A percentile compares a stretch with the other conserved stretches of the same genome.
phyloP scores from a whole-genome alignment of 352 stramenopile species.

The Globisporangium lucens region DNA sequence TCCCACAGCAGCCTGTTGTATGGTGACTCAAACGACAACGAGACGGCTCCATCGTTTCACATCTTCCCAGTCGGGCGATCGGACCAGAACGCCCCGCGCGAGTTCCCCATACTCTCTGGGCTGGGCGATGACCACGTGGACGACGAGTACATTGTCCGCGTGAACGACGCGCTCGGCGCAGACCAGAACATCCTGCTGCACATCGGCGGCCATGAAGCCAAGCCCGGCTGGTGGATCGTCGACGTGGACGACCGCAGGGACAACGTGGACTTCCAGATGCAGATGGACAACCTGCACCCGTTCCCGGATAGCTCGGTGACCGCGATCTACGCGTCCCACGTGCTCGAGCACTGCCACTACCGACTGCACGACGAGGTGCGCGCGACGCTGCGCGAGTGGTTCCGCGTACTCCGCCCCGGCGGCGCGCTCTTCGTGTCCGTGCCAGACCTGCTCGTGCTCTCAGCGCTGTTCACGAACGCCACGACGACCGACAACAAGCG shows the following conservation, averaged over 20 bases:
- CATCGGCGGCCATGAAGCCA: constrained; percentile 47
- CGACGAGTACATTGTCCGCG: constrained; percentile 37
- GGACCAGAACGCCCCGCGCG: constrained; percentile 19
- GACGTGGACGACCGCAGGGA: constrained; percentile 40
- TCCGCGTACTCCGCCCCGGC: constrained; percentile 53
- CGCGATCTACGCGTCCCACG: constrained; percentile 70
- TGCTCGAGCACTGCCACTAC: constrained; percentile 73
- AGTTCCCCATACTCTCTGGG: constrained; percentile 38
- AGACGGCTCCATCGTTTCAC: constrained; percentile 24
- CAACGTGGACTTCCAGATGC: constrained; percentile 56
- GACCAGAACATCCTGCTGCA: constrained; percentile 50
- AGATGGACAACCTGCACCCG: constrained; percentile 66
- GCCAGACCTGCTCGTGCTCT: constrained; percentile 56
- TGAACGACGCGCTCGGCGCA: constrained; percentile 27
- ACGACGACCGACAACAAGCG: constrained; percentile 49
- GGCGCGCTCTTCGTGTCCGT: constrained; percentile 61
- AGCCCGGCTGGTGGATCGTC: constrained; percentile 65
- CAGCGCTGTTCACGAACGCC: constrained; percentile 56
- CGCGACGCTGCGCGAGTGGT: constrained; percentile 65
- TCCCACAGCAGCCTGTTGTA: neutral
- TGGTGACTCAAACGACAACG: neutral
- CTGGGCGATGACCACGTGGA: constrained; percentile 28
- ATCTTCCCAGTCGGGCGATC: constrained; percentile 33
- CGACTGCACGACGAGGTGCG: constrained; percentile 46
- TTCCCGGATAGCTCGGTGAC: constrained; percentile 58